Conservation (phyloP, 2,329 filamentous ascomycete genomes). For the Cryphonectria nitschkei region DNA sequence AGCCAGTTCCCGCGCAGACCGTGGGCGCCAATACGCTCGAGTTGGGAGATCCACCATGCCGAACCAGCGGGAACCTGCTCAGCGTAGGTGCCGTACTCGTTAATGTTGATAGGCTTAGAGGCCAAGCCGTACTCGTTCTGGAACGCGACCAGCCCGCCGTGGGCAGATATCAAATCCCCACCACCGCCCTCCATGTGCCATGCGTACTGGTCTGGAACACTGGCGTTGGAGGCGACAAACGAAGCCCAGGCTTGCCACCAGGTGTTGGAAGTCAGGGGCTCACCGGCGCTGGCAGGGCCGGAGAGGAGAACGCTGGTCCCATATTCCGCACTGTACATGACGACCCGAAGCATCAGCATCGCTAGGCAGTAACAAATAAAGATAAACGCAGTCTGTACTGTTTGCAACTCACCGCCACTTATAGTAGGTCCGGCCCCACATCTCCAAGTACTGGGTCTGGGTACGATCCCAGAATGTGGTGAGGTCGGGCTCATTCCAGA, state of each 20-base stretch:
- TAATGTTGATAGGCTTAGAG: slow-evolving; percentile 46
- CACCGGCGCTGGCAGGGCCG: slow-evolving; percentile 43
- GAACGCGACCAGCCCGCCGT: slow-evolving; percentile 35
- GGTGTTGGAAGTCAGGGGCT: slow-evolving; percentile 38
- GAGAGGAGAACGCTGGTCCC: slow-evolving; percentile 36
- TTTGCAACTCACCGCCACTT: slow-evolving; percentile 38
- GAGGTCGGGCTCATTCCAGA: slow-evolving; percentile 58
- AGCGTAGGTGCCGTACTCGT: slow-evolving; percentile 48
- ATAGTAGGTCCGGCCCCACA: slow-evolving; percentile 37
- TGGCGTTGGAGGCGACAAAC: slow-evolving; percentile 41
- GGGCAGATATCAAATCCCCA: slow-evolving; percentile 36
- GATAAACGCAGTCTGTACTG: neutral
- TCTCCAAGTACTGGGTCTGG: slow-evolving; percentile 45
- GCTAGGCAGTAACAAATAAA: no score
- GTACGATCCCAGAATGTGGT: slow-evolving; percentile 42
- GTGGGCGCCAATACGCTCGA: slow-evolving; percentile 47
- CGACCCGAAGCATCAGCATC: neutral
- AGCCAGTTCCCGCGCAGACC: slow-evolving; percentile 53
- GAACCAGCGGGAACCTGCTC: slow-evolving; percentile 47
- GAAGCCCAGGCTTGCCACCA: slow-evolving; percentile 47
- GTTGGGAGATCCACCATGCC: slow-evolving; percentile 50
- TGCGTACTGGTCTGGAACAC: slow-evolving; percentile 47
- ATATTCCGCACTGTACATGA: neutral
- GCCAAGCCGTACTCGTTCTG: slow-evolving; percentile 38
- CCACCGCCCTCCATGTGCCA: slow-evolving; percentile 45